These are phyloP conservation scores for Leccinellum albellum DNA, from an alignment of 768 basidiomycete genomes.

Conservation along the genomic window DNA sequence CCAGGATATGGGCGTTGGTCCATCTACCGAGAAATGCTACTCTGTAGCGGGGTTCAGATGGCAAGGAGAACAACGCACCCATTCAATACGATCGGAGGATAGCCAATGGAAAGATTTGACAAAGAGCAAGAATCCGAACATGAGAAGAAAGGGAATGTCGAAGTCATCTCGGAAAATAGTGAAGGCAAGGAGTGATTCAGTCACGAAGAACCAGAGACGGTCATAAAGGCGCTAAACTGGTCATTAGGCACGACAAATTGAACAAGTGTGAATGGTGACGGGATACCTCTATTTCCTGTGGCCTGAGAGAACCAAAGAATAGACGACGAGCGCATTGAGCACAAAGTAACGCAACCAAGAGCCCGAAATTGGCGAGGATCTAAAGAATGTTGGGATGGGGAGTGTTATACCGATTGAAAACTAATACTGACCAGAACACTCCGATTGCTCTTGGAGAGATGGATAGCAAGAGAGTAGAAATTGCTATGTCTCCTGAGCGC, in stretches of 20 bases:
- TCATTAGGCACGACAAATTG: background rate
- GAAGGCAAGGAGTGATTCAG: constrained; percentile 92
- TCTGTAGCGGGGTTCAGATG: background rate
- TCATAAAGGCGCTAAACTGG: constrained; percentile 84
- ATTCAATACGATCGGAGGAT: constrained; percentile 91
- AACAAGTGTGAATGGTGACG: background rate
- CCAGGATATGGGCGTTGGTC: constrained; percentile 91
- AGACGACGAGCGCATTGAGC: constrained; percentile 79
- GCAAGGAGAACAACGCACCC: constrained; percentile 50
- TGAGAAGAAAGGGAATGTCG: constrained; percentile 85
- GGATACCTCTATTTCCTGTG: constrained; percentile 88
- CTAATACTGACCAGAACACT: constrained; percentile 71
- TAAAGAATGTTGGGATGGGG: constrained; percentile 29
- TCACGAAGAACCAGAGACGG: constrained; percentile 95
- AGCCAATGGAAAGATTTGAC: constrained; percentile 99
- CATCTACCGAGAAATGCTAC: constrained; percentile 61
- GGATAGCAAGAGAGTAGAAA: constrained; percentile 92
- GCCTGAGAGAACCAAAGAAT: constrained; percentile 86
- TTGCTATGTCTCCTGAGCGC: constrained; percentile 82
- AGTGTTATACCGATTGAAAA: background rate
- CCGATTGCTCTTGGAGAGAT: constrained; percentile 89
- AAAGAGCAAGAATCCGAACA: constrained; percentile 93
- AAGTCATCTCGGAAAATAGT: constrained; percentile 97
- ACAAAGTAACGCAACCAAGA: constrained; percentile 70
- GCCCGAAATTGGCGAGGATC: constrained; percentile 88